These are phyloP conservation scores for Funneliformis geosporum DNA, from an alignment of 192 early-diverging fungal genomes.

Conservation along the genomic window DNA sequence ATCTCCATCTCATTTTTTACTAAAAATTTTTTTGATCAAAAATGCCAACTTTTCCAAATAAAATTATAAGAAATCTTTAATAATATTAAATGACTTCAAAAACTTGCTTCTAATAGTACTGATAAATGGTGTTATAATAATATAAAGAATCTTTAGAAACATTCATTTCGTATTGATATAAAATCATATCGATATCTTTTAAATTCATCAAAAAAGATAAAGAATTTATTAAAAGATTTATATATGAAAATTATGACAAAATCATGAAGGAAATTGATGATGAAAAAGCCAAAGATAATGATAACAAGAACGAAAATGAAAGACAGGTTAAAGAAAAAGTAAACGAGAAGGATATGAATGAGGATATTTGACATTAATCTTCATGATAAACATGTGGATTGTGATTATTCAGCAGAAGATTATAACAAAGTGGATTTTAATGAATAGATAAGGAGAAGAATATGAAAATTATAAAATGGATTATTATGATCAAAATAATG, in stretches of 20 bases:
- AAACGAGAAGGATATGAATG: background rate
- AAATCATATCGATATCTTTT: background rate
- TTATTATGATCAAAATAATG: no score
- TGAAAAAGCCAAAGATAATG: background rate
- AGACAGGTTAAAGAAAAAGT: background rate
- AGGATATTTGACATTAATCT: no score
- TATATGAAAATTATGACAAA: background rate
- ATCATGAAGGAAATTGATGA: background rate
- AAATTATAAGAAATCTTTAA: background rate
- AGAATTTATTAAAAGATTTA: background rate
- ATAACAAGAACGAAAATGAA: background rate
- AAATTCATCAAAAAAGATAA: background rate
- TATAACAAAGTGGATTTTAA: no score
- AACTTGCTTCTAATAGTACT: background rate
- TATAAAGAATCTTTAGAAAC: background rate
- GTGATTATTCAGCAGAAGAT: no score
- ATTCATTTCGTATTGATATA: background rate
- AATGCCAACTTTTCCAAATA: background rate
- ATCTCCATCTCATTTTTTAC: no score
- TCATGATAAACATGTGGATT: no score
- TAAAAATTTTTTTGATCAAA: no score
- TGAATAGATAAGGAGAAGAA: no score
- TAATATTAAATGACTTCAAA: background rate
- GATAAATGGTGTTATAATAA: background rate
- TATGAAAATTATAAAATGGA: no score